Evolutionary conservation across 164 flowering plant genomes (phyloP).

Genomic region (Nelumbo lutea): DNA sequence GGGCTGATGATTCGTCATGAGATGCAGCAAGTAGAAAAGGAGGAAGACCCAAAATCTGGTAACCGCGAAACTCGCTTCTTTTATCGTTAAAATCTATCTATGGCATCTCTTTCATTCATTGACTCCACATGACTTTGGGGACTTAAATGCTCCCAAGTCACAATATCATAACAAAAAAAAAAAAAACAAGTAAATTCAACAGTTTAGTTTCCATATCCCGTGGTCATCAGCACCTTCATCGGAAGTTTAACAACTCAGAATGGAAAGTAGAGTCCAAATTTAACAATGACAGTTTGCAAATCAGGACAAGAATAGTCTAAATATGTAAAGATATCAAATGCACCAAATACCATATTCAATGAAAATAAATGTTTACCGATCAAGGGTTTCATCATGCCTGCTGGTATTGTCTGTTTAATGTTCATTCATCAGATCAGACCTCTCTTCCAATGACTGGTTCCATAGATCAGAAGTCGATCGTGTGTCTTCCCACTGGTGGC

Average conservation of each 20-base stretch:
- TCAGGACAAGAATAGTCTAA: not conserved
- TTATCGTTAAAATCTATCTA: conserved; percentile 1
- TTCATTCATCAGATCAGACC: not conserved
- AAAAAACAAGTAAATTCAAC: conserved; percentile 3
- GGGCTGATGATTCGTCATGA: not conserved
- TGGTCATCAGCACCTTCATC: too few relatives aligned
- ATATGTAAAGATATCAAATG: not conserved
- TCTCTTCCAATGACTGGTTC: too few relatives aligned
- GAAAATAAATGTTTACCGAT: conserved; percentile 1
- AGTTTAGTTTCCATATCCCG: conserved; percentile 2
- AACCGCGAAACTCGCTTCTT: conserved; percentile 6
- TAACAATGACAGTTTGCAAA: too few relatives aligned
- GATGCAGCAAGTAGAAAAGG: not conserved
- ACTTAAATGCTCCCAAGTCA: conserved; percentile 2
- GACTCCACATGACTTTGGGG: not conserved
- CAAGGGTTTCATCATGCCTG: not conserved
- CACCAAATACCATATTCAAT: not conserved
- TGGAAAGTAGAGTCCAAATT: not conserved
- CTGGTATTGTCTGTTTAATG: not conserved
- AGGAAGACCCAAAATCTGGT: conserved; percentile 1
- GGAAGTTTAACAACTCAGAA: not conserved
- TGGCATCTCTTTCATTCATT: conserved; percentile 2
- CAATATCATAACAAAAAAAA: conserved; percentile 1
- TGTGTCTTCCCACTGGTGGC: not conserved
- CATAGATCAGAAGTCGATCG: too few relatives aligned